Conservation (phyloP, 495 filamentous ascomycete genomes). For the Pyrenula massariospora region DNA sequence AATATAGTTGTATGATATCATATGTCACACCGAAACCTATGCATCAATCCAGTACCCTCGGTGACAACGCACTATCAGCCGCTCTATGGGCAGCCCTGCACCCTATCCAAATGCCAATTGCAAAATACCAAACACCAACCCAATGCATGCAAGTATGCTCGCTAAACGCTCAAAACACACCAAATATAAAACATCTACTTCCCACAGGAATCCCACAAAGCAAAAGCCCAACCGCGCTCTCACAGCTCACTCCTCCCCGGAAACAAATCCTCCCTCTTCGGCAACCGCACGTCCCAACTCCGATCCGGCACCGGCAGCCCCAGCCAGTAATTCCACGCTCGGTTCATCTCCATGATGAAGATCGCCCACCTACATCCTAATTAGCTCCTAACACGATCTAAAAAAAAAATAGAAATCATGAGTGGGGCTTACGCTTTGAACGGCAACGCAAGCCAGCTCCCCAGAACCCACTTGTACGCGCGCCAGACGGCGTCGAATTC, state of each 20-base stretch:
- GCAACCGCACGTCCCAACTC: conserved; percentile 48
- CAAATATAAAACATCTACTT: not conserved
- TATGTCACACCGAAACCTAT: too few species aligned
- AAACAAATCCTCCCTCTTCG: conserved; percentile 49
- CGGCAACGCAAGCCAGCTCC: conserved; percentile 59
- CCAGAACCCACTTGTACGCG: conserved; percentile 52
- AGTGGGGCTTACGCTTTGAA: conserved; percentile 51
- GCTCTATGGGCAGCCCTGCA: too few species aligned
- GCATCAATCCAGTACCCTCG: too few species aligned
- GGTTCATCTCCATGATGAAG: conserved; percentile 39
- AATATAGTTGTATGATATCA: too few species aligned
- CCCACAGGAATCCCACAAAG: not conserved
- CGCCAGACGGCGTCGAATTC: conserved; percentile 53
- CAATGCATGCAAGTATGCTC: too few species aligned
- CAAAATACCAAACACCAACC: too few species aligned
- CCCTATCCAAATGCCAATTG: too few species aligned
- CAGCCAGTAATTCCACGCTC: conserved; percentile 68
- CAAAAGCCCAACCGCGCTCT: not conserved
- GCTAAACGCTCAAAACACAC: not conserved
- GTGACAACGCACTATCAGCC: too few species aligned
- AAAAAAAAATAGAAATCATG: not conserved
- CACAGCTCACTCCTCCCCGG: not conserved
- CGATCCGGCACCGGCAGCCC: conserved; percentile 62
- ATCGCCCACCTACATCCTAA: conserved; percentile 43
- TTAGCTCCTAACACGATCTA: conserved; percentile 1